Evolutionary conservation across 2,329 filamentous ascomycete species (phyloP).

Genomic region (Pseudohalonectria lignicola): DNA sequence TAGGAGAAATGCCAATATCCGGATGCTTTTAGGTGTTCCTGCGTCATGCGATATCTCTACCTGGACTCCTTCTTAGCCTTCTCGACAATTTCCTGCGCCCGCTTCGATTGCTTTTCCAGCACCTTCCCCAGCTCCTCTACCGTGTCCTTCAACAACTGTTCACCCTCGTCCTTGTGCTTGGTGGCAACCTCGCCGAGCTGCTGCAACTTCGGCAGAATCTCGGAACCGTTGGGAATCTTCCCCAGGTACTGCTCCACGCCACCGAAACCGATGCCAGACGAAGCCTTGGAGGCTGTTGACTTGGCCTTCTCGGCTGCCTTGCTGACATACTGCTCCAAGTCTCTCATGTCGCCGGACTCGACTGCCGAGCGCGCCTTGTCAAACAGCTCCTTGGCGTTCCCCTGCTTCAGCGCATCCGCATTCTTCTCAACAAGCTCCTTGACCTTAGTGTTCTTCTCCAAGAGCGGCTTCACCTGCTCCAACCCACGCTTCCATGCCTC

Average conservation of each 20-base stretch:
- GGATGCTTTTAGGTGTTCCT: too few species aligned
- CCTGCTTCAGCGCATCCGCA: constrained; percentile 53
- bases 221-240: constrained; percentile 51
- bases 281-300: constrained; percentile 26
- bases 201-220: constrained; percentile 55
- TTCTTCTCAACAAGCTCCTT: constrained; percentile 66
- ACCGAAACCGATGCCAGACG: constrained; percentile 23
- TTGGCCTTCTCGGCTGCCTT: constrained; percentile 48
- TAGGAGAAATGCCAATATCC: too few species aligned
- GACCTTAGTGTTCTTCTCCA: constrained; percentile 67
- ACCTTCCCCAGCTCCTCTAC: constrained; percentile 55
- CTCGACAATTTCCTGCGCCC: constrained; percentile 47
- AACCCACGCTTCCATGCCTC: constrained; percentile 62
- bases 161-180: constrained; percentile 58
- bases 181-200: constrained; percentile 53
- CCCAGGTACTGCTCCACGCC: constrained; percentile 52
- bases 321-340: constrained; percentile 51
- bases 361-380: constrained; percentile 49
- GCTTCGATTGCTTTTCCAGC: constrained; percentile 45
- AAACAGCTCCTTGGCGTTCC: constrained; percentile 54
- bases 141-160: constrained; percentile 59
- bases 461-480: constrained; percentile 58
- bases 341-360: constrained; percentile 47
- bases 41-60: background rate
- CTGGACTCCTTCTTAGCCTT: constrained; percentile 35